Evolutionary conservation across 83 land plant species (phyloP).

Genomic region (Diphasiastrum complanatum): DNA sequence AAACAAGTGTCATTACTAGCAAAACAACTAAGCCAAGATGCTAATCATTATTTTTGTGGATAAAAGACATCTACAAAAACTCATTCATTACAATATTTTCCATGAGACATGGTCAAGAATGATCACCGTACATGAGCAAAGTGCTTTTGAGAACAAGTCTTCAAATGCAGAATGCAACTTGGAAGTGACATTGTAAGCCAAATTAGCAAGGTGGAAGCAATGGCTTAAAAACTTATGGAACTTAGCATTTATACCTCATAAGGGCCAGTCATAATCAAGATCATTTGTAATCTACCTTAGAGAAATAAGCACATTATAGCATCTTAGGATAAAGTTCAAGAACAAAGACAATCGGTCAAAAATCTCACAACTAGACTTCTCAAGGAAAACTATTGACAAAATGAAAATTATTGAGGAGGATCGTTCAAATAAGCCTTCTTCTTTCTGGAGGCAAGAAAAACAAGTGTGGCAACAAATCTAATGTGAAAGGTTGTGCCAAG

Average conservation of each 20-base stretch:
- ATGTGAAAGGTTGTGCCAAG: too few relatives aligned
- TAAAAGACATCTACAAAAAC: constrained; percentile 3
- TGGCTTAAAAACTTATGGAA: not conserved
- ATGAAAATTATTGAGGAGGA: not conserved
- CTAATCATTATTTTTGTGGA: not conserved
- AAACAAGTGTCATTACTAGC: not conserved
- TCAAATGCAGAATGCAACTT: not conserved
- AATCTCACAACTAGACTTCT: constrained; percentile 7
- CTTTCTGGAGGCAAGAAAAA: not conserved
- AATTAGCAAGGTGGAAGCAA: constrained; percentile 1
- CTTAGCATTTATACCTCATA: not conserved
- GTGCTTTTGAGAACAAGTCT: not conserved
- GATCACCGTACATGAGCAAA: not conserved
- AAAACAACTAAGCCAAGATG: not conserved
- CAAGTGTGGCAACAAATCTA: not conserved
- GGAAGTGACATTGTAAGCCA: not conserved
- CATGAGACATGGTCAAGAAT: constrained; percentile 4
- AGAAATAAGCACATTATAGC: constrained; percentile 7
- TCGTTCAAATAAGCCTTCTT: not conserved
- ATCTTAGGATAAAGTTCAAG: not conserved
- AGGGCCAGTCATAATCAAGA: not conserved
- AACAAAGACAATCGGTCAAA: not conserved
- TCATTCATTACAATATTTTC: not conserved
- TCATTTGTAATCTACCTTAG: constrained; percentile 1
- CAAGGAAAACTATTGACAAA: constrained; percentile 3